Evolutionary conservation across 2,329 filamentous ascomycete genomes (phyloP), one percentile per base, ranked within the genome.

Genomic region (Verticillium zaregamsianum): DNA sequence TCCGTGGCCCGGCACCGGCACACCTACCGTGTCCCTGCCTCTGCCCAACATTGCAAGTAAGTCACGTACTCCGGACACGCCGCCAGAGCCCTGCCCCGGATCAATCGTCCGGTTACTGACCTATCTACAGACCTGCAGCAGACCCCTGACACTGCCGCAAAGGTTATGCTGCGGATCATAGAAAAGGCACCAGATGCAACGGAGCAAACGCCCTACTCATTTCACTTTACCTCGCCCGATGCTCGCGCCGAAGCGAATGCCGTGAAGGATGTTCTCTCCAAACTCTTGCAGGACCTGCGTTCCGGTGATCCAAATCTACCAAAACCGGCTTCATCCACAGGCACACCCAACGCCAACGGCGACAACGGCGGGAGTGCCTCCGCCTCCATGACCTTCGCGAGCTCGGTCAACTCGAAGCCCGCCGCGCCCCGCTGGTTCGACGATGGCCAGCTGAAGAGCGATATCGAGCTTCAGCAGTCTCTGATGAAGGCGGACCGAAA

Each of bases 141-240:
- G 74, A 98, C 95, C 1, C 93, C 95, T 14, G 92, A 92, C 63
- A 88, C 83, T n/a, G 88, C 87, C 39, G 81, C 92, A 20, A 97
- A 97, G 81, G 93, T 96, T 59, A 97, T 97, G 83, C 84, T 98
- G 63, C 97, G 95, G 75, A 89, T 99, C 61, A 91, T 97, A 68
- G 90, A 90, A 65, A 90, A 93, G 72, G 77, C 85, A 52, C 76
- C 86, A 35, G 79, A 80, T 56, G 80, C 80, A 31, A 74, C 80
- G 32, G 86, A 89, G 58, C 79, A 91, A 20, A 84, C 88, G 55
- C 86, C 88, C 60, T 92, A 96, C 72, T 86, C 94, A 57, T 97
- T 99, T 74, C 89, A 91, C 66, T 98, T 99, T 77, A 96, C 92
- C 62, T 92, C 92, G 3, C 76, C 84, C 25, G 86, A 90, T 67